Evolutionary conservation across 73 alveolate genomes (phyloP).

Genomic region (Uronychia binucleata): DNA sequence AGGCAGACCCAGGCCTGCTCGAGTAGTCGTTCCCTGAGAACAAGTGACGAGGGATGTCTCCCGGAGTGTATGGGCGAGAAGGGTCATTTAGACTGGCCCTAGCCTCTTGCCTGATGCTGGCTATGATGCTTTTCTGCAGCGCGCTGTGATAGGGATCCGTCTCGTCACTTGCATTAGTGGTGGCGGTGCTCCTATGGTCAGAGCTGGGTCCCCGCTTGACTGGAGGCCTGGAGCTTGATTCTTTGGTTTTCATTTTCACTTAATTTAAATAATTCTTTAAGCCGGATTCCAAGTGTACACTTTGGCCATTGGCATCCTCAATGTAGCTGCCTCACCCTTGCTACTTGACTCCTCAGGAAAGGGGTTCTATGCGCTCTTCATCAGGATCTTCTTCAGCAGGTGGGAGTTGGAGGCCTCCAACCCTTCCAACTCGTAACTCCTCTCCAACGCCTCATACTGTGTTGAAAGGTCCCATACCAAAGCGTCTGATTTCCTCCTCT

Average conservation of each 20-base stretch:
- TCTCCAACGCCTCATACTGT: not conserved
- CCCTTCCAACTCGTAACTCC: not conserved
- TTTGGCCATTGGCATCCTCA: not conserved
- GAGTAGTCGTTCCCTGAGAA: slow-evolving; percentile 60
- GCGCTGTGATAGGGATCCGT: slow-evolving; percentile 39
- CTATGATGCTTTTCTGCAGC: slow-evolving; percentile 46
- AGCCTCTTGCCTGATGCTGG: slow-evolving; percentile 58
- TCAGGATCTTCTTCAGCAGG: not conserved
- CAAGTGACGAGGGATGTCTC: slow-evolving; percentile 60
- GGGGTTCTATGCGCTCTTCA: not conserved
- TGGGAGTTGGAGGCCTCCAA: not conserved
- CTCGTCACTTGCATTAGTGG: not conserved
- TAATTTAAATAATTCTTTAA: not conserved
- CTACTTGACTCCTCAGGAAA: too few relatives aligned
- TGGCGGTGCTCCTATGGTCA: not conserved
- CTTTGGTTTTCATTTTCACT: not conserved
- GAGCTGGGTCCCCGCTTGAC: not conserved
- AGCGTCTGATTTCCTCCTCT: not conserved
- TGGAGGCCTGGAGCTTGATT: not conserved
- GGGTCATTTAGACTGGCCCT: slow-evolving; percentile 69
- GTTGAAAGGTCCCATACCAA: not conserved
- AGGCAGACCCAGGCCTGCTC: slow-evolving; percentile 73
- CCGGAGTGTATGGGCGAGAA: slow-evolving; percentile 77
- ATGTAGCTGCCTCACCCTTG: too few relatives aligned
- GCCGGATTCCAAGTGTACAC: not conserved